phyloP scores from a whole-genome alignment of 202 grass and related monocot genomes.

The Carex sylvatica region DNA sequence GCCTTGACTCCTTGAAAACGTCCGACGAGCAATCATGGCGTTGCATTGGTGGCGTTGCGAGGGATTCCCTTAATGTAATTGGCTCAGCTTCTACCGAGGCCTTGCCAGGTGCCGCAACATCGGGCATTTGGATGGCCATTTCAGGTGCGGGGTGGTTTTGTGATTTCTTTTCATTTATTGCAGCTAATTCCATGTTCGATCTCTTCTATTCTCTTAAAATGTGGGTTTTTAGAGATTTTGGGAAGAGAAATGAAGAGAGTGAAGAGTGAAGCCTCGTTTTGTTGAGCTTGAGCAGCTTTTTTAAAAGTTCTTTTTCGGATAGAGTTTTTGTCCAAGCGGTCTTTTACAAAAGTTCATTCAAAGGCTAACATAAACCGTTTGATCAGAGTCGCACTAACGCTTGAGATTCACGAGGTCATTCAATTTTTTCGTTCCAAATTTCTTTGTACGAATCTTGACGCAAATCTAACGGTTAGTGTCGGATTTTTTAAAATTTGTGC shows the following conservation, averaged over 20 bases:
- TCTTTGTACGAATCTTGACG: no score
- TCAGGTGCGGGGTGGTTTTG: conserved; percentile 16
- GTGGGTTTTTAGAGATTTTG: not conserved
- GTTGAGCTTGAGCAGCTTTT: not conserved
- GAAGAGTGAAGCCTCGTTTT: not conserved
- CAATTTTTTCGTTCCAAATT: no score
- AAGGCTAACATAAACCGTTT: no score
- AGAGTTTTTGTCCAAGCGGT: no score
- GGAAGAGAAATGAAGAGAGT: not conserved
- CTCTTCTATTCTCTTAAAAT: not conserved
- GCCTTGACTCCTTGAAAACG: conserved; percentile 16
- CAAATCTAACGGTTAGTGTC: no score
- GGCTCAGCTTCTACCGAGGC: conserved; percentile 13
- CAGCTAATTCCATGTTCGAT: not conserved
- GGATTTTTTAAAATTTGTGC: no score
- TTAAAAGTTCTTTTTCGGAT: no score
- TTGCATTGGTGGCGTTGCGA: not conserved
- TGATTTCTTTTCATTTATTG: conserved; percentile 7
- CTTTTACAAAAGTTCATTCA: no score
- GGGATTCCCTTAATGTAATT: conserved; percentile 16
- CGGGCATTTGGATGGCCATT: conserved; percentile 53
- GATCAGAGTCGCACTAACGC: no score
- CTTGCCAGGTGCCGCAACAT: conserved; percentile 12
- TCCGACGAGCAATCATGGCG: not conserved
- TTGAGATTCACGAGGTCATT: no score